These are phyloP conservation scores for Phlebiopsis flavidoalba DNA, from an alignment of 768 basidiomycete genomes.

Conservation along the genomic window DNA sequence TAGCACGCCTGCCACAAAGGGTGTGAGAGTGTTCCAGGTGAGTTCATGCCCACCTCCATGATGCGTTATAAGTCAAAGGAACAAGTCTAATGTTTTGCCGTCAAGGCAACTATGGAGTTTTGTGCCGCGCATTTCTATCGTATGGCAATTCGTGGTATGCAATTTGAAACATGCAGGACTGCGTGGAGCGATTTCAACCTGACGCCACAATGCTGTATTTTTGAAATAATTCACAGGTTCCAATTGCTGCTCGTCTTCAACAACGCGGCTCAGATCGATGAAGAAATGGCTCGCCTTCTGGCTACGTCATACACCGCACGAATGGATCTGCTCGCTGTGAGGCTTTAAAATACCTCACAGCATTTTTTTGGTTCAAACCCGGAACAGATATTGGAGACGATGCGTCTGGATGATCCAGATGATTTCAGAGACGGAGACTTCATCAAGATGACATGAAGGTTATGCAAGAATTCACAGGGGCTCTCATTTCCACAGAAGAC, in stretches of 20 bases:
- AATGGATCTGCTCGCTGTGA: not conserved
- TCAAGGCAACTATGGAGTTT: not conserved
- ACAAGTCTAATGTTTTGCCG: not conserved
- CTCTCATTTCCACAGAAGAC: not conserved
- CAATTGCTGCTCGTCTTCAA: not conserved
- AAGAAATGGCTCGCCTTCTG: not conserved
- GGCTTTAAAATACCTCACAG: not conserved
- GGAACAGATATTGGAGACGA: not conserved
- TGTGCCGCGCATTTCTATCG: not conserved
- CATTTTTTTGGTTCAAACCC: not conserved
- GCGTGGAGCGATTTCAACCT: not conserved
- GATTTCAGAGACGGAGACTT: not conserved
- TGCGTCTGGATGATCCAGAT: not conserved
- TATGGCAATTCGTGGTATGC: not conserved
- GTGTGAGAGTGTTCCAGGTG: not conserved
- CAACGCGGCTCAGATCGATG: not conserved
- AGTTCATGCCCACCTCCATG: not conserved
- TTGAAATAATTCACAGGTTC: not conserved
- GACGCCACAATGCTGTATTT: not conserved
- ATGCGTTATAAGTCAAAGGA: not conserved
- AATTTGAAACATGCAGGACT: not conserved
- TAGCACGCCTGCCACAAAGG: no score
- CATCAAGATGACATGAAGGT: not conserved
- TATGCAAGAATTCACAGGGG: not conserved
- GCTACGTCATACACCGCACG: not conserved